A percentile compares a stretch with the other conserved stretches of the same genome.
Evolutionary conservation across 225 moss, liverwort and hornwort species (phyloP).

Genomic region (Pleurozium schreberi): DNA sequence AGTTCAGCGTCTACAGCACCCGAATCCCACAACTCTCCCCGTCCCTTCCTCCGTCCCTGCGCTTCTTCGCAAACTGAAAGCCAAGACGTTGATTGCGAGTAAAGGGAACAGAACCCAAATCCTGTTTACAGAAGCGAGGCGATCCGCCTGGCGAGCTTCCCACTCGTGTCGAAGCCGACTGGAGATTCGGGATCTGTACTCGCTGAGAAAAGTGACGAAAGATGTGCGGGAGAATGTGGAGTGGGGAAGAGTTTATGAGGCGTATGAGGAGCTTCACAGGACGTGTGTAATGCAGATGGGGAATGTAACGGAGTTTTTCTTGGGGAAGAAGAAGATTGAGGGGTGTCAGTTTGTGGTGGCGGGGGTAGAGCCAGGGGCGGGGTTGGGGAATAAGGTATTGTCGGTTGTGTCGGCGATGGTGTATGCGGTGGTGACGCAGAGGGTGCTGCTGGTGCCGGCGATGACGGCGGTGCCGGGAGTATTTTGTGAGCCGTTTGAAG

Average conservation of each 20-base stretch:
- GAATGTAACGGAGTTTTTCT: slow-evolving; percentile 39
- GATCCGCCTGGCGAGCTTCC: not conserved
- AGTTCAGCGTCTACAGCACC: not conserved
- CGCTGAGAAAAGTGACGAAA: slow-evolving; percentile 1
- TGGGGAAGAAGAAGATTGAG: not conserved
- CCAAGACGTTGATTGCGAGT: not conserved
- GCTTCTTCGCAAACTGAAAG: not conserved
- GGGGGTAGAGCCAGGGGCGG: slow-evolving; percentile 19
- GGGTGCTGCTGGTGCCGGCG: slow-evolving; percentile 31
- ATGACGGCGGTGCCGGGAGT: slow-evolving; percentile 41
- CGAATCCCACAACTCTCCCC: not conserved
- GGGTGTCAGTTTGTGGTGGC: slow-evolving; percentile 37
- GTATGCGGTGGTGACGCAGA: slow-evolving; percentile 44
- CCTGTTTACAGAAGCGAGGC: not conserved
- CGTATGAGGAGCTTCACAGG: slow-evolving; percentile 50
- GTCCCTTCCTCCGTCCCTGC: not conserved
- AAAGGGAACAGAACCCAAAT: not conserved
- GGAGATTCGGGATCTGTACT: slow-evolving; percentile 19
- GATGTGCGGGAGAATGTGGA: slow-evolving; percentile 13
- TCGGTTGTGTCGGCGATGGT: slow-evolving; percentile 42
- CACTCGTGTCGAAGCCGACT: slow-evolving; percentile 14
- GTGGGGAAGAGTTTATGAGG: slow-evolving; percentile 29
- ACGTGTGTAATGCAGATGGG: slow-evolving; percentile 48
- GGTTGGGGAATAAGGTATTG: slow-evolving; percentile 41
- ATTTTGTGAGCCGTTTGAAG: slow-evolving; percentile 66